Conservation (phyloP, 148 eudicot species). For the Chenopodium album region DNA sequence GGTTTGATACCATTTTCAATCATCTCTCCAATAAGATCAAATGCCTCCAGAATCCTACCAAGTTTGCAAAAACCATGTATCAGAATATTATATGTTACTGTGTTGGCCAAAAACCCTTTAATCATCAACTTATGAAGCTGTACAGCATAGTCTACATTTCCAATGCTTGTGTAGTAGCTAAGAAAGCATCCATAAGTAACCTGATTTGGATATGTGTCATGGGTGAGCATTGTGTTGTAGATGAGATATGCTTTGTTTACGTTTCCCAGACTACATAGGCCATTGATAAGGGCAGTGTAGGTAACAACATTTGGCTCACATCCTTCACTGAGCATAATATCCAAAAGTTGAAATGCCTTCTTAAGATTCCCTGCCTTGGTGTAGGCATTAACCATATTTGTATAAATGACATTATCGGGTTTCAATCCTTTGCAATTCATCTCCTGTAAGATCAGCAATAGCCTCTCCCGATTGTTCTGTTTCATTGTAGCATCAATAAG, state of each 20-base stretch:
- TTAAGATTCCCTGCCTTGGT: conserved; percentile 63
- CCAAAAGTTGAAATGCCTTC: conserved; percentile 68
- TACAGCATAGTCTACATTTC: conserved; percentile 60
- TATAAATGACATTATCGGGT: conserved; percentile 76
- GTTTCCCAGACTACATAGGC: conserved; percentile 63
- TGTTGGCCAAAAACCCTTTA: conserved; percentile 54
- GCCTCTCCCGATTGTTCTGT: conserved; percentile 37
- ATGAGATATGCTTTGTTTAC: conserved; percentile 55
- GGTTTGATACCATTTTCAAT: conserved; percentile 46
- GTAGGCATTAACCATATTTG: conserved; percentile 64
- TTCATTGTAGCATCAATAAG: conserved; percentile 59
- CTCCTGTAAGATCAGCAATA: conserved; percentile 51
- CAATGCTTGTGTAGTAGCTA: conserved; percentile 54
- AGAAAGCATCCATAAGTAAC: conserved; percentile 79
- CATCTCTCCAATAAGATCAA: conserved; percentile 55
- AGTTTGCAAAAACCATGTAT: conserved; percentile 75
- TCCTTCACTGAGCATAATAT: conserved; percentile 71
- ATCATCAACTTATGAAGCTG: conserved; percentile 60
- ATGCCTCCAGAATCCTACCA: conserved; percentile 66
- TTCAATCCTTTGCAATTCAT: conserved; percentile 60
- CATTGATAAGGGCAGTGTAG: conserved; percentile 63
- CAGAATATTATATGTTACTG: conserved; percentile 69
- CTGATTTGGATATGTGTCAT: conserved; percentile 56
- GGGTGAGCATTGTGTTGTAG: conserved; percentile 63
- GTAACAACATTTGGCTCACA: conserved; percentile 71